Evolutionary conservation across 169 alveolate genomes (phyloP).

Genomic region (Plasmodium relictum): DNA sequence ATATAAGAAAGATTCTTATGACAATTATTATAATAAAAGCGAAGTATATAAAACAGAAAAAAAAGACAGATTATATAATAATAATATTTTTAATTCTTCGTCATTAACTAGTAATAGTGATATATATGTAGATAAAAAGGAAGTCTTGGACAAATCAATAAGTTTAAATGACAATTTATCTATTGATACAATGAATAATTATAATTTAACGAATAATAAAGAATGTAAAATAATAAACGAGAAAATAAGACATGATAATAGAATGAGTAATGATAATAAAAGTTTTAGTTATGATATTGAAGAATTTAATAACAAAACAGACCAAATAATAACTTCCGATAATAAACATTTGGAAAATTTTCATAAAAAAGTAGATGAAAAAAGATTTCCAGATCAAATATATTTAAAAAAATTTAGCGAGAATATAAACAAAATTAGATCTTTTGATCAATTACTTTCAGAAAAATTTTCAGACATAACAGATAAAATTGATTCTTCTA

Average conservation of each 20-base stretch:
- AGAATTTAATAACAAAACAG: slow-evolving; percentile 3
- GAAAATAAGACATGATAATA: slow-evolving; percentile 11
- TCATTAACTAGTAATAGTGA: slow-evolving; percentile 1
- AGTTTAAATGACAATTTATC: slow-evolving; percentile 44
- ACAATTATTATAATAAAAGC: background rate
- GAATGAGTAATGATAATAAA: slow-evolving; percentile 1
- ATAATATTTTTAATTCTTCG: background rate
- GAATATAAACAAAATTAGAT: slow-evolving; percentile 1
- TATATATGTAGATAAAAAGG: slow-evolving; percentile 14
- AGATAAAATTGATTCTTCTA: background rate
- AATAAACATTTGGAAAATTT: slow-evolving; percentile 3
- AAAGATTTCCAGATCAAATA: slow-evolving; percentile 6
- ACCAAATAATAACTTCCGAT: background rate
- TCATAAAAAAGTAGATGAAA: slow-evolving; percentile 6
- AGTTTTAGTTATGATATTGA: slow-evolving; percentile 3
- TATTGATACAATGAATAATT: slow-evolving; percentile 20
- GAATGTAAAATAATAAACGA: slow-evolving; percentile 28
- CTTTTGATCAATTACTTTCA: slow-evolving; percentile 11
- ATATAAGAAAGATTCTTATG: background rate
- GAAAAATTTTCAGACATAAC: background rate
- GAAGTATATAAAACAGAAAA: background rate
- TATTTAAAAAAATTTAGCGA: slow-evolving; percentile 11
- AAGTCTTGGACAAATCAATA: slow-evolving; percentile 10
- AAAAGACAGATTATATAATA: background rate
- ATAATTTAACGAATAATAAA: slow-evolving; percentile 18